Conservation (phyloP, 805 yeast species). For the Isabelozyma heimii region DNA sequence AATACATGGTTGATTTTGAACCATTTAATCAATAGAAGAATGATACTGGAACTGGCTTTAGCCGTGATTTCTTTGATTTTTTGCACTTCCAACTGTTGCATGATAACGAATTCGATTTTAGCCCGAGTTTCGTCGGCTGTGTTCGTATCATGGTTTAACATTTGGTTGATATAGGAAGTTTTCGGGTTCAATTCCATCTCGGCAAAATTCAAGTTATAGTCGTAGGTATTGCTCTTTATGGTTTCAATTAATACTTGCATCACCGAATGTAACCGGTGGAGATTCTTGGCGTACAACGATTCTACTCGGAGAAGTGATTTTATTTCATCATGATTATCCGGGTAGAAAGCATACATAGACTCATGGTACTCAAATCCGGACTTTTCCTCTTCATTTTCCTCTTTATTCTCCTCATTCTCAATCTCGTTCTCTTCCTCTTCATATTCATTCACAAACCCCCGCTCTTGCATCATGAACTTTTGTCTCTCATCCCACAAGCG, state of each 20-base stretch:
- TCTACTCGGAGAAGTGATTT: conserved; percentile 56
- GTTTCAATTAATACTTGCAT: conserved; percentile 63
- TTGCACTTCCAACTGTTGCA: conserved; percentile 50
- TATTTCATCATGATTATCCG: conserved; percentile 34
- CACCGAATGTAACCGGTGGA: conserved; percentile 61
- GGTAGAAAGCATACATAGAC: conserved; percentile 21
- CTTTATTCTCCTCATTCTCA: neutral
- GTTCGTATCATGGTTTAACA: conserved; percentile 6
- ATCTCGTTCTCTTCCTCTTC: conserved; percentile 1
- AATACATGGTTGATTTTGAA: conserved; percentile 73
- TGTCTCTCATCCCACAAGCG: conserved; percentile 75
- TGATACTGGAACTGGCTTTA: conserved; percentile 55
- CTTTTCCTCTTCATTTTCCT: conserved; percentile 7
- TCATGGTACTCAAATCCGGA: conserved; percentile 25
- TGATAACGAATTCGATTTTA: conserved; percentile 21
- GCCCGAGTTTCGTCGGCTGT: conserved; percentile 9
- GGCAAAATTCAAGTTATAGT: conserved; percentile 31
- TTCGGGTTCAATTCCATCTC: conserved; percentile 35
- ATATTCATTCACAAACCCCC: conserved; percentile 44
- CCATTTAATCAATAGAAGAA: conserved; percentile 65
- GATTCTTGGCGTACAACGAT: conserved; percentile 48
- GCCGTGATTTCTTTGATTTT: conserved; percentile 63
- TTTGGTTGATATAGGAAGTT: conserved; percentile 20
- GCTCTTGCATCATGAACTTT: conserved; percentile 67
- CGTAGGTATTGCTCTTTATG: conserved; percentile 49